Conservation (phyloP, 2,329 filamentous ascomycete genomes). For the Microdochium trichocladiopsis region DNA sequence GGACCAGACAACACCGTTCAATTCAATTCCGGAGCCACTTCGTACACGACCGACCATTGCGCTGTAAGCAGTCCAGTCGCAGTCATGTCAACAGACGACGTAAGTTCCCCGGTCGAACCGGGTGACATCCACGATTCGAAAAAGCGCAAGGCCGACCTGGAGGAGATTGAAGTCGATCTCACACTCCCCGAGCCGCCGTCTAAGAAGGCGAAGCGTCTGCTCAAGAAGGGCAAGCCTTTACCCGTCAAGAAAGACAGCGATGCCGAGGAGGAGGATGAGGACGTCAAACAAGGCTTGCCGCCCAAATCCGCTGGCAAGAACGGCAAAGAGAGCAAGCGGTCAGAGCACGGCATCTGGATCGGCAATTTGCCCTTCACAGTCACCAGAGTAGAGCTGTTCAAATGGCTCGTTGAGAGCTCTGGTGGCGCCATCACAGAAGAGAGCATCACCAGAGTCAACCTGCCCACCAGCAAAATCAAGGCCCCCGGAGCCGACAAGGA, state of each 20-base stretch:
- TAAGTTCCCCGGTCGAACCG: slow-evolving; percentile 3
- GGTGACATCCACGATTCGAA: slow-evolving; percentile 29
- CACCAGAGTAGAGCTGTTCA: slow-evolving; percentile 66
- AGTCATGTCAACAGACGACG: slow-evolving; percentile 15
- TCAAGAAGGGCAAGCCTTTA: slow-evolving; percentile 73
- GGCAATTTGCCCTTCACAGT: slow-evolving; percentile 86
- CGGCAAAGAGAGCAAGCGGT: slow-evolving; percentile 49
- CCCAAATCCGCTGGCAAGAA: slow-evolving; percentile 26
- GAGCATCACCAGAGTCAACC: slow-evolving; percentile 76
- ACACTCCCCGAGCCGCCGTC: slow-evolving; percentile 87
- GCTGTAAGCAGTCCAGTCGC: no score
- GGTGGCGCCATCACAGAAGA: slow-evolving; percentile 58
- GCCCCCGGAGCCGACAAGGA: slow-evolving; percentile 9
- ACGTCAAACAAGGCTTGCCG: slow-evolving; percentile 14
- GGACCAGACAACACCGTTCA: no score
- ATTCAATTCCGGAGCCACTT: neutral
- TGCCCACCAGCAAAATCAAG: slow-evolving; percentile 54
- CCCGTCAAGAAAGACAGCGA: slow-evolving; percentile 35
- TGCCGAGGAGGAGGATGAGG: slow-evolving; percentile 30
- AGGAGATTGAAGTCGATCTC: slow-evolving; percentile 85
- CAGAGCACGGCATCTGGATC: slow-evolving; percentile 86
- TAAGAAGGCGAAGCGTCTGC: slow-evolving; percentile 82
- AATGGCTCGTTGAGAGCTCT: slow-evolving; percentile 70
- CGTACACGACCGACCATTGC: slow-evolving; percentile 1
- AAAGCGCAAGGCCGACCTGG: slow-evolving; percentile 65